A percentile compares a stretch with the other conserved stretches of the same genome.
These are phyloP conservation scores for Alternaria alternata DNA, from an alignment of 2,329 filamentous ascomycete species.

Conservation along the genomic window DNA sequence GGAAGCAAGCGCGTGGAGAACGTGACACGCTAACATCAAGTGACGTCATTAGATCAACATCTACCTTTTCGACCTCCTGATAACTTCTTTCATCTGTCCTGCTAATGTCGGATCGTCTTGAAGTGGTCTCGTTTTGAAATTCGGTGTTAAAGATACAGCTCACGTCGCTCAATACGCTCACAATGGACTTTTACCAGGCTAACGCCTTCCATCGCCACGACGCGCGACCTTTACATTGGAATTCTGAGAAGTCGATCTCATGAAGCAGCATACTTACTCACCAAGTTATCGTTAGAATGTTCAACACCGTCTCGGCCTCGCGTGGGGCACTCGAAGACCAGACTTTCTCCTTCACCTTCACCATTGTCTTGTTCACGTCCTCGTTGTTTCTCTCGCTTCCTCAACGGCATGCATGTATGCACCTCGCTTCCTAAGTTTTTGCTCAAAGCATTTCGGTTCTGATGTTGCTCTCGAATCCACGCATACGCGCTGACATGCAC, in stretches of 20 bases:
- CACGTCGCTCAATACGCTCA: background rate
- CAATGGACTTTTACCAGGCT: background rate
- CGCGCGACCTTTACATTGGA: background rate
- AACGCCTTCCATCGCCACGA: background rate
- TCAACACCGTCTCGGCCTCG: background rate
- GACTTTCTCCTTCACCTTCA: conserved; percentile 3
- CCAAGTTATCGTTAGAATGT: background rate
- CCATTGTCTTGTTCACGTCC: background rate
- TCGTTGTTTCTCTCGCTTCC: background rate
- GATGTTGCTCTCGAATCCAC: background rate
- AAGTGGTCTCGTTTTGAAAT: background rate
- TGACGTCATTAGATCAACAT: background rate
- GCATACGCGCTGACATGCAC: background rate
- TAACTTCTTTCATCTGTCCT: background rate
- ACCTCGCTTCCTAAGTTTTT: background rate
- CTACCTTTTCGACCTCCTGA: background rate
- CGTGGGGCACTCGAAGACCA: background rate
- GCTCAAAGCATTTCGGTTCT: background rate
- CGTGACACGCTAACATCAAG: background rate
- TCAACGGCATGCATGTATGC: background rate
- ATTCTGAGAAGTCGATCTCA: background rate
- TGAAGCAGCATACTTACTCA: background rate
- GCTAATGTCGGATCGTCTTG: background rate
- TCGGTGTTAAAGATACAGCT: fast-evolving
- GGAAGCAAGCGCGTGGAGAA: background rate